Conservation (phyloP, 495 filamentous ascomycete genomes). For the Jackrogersella multiformis region DNA sequence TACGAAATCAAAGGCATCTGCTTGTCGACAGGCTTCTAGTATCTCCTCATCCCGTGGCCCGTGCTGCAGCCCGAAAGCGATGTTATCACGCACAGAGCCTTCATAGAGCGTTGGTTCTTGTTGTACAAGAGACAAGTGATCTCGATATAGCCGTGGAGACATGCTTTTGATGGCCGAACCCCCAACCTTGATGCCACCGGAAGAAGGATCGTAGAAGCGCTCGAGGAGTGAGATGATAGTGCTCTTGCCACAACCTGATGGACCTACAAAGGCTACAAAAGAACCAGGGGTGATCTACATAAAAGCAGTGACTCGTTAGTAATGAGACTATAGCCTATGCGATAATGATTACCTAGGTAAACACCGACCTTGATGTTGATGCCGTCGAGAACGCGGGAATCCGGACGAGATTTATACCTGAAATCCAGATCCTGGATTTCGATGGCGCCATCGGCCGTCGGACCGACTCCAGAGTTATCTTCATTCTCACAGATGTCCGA, state of each 20-base stretch:
- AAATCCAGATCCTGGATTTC: too few species aligned
- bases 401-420: too few species aligned
- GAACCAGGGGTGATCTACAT: too few species aligned
- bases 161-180: slow-evolving; percentile 58
- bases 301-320: too few species aligned
- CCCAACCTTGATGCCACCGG: slow-evolving; percentile 60
- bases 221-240: slow-evolving; percentile 59
- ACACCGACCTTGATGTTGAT: too few species aligned
- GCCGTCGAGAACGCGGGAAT: too few species aligned
- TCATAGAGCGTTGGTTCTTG: slow-evolving; percentile 63
- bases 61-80: slow-evolving; percentile 57
- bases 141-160: slow-evolving; percentile 56
- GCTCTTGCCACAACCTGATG: slow-evolving; percentile 67
- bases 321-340: too few species aligned
- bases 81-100: slow-evolving; percentile 60
- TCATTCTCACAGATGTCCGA: too few species aligned
- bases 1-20: slow-evolving; percentile 54
- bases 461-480: too few species aligned
- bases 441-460: too few species aligned
- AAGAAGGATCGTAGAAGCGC: slow-evolving; percentile 58
- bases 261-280: slow-evolving; percentile 67
- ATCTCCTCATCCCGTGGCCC: slow-evolving; percentile 58
- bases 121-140: slow-evolving; percentile 57
- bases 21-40: slow-evolving; percentile 49
- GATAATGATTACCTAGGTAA: too few species aligned